phyloP scores from a whole-genome alignment of 345 rosid genomes.

The Citrus inodora region DNA sequence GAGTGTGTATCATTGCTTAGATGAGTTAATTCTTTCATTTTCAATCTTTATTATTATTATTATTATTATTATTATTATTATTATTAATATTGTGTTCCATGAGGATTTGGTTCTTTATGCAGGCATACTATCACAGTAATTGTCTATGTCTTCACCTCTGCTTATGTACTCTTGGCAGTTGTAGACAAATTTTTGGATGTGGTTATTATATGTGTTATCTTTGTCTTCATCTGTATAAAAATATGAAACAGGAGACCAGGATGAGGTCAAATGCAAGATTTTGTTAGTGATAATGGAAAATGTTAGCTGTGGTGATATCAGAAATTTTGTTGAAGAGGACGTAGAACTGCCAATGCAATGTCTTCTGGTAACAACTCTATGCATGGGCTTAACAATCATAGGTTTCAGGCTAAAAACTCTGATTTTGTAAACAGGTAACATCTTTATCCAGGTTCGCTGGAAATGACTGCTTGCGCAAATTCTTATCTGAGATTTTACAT shows the following conservation, averaged over 20 bases:
- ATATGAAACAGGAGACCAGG: conserved; percentile 14
- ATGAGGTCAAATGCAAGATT: conserved; percentile 22
- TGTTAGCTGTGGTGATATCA: conserved; percentile 7
- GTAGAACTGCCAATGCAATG: conserved; percentile 26
- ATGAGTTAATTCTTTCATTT: neutral
- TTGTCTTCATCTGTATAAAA: conserved; percentile 8
- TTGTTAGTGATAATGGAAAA: conserved; percentile 20
- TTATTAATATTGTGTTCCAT: neutral
- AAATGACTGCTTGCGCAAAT: neutral
- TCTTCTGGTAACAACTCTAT: conserved; percentile 32
- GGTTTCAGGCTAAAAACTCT: conserved; percentile 23
- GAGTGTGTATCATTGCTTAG: neutral
- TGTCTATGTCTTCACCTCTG: neutral
- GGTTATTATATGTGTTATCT: neutral
- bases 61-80: too few species aligned
- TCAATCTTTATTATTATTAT: neutral
- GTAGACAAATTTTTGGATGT: neutral
- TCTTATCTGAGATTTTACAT: neutral
- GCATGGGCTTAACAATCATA: conserved; percentile 22
- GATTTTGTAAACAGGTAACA: conserved; percentile 33
- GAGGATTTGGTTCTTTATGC: neutral
- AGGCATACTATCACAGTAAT: neutral
- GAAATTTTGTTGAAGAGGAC: conserved; percentile 16
- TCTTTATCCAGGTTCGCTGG: neutral
- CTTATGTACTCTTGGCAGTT: conserved; percentile 6